A percentile compares a stretch with the other conserved stretches of the same genome.
These are phyloP conservation scores for Solanum bulbocastanum DNA, from an alignment of 257 asterid species.

Conservation along the genomic window DNA sequence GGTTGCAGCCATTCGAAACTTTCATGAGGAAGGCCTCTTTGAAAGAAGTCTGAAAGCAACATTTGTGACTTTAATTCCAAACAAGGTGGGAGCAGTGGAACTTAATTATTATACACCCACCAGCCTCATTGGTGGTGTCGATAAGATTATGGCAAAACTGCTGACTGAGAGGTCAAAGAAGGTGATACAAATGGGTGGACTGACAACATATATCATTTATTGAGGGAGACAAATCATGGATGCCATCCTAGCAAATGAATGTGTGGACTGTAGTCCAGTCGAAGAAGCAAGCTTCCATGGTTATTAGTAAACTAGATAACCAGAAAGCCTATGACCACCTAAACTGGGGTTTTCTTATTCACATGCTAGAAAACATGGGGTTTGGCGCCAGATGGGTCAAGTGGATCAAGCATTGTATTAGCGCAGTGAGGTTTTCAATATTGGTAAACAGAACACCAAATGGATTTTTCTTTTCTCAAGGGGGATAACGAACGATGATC, in stretches of 20 bases:
- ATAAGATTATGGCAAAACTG: neutral
- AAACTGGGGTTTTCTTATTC: neutral
- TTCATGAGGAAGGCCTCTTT: neutral
- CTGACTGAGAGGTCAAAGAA: neutral
- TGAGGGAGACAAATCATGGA: neutral
- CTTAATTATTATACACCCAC: neutral
- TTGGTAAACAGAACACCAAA: neutral
- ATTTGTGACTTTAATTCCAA: neutral
- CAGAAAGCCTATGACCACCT: neutral
- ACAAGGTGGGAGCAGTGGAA: neutral
- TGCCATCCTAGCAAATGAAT: neutral
- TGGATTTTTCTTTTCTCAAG: neutral
- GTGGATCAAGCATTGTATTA: neutral
- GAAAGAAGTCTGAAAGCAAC: neutral
- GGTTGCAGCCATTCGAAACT: neutral
- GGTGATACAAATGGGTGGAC: neutral
- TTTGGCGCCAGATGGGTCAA: neutral
- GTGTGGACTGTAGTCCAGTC: neutral
- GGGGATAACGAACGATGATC: neutral
- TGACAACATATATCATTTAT: neutral
- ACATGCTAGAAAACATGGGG: neutral
- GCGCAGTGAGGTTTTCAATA: neutral
- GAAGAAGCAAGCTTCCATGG: neutral
- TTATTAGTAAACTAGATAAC: neutral
- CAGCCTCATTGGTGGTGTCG: neutral